Evolutionary conservation across 805 yeast species (phyloP).

Genomic region (Myxozyma kluyveri): DNA sequence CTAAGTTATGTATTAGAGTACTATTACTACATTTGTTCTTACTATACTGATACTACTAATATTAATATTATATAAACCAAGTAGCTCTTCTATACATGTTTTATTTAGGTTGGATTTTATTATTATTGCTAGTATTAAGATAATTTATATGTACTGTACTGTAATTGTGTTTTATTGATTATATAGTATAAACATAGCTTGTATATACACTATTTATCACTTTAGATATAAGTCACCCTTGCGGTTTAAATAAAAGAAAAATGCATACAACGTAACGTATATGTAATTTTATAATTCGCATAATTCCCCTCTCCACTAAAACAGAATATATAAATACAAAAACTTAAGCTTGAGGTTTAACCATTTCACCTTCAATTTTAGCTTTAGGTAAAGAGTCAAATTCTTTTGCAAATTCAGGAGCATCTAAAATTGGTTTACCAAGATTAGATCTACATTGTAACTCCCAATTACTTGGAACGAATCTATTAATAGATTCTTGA

Average conservation of each 20-base stretch:
- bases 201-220: no score
- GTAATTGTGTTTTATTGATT: no score
- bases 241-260: neutral
- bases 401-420: constrained; percentile 13
- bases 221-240: no score
- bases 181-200: no score
- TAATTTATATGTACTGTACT: no score
- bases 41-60: no score
- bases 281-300: neutral
- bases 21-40: neutral
- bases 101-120: no score
- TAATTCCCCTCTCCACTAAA: neutral
- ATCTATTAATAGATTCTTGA: constrained; percentile 2
- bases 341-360: constrained; percentile 11
- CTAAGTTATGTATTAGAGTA: no score
- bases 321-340: no score
- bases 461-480: constrained; percentile 26
- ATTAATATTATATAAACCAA: neutral
- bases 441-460: constrained; percentile 19
- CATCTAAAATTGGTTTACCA: constrained; percentile 20
- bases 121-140: no score
- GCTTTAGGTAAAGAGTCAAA: constrained; percentile 5
- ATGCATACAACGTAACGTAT: neutral
- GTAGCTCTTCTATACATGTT: no score
- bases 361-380: constrained; percentile 6